Percentiles rank a stretch among this genome's conserved stretches.
Conservation (phyloP, 352 stramenopile species). For the Globisporangium paroecandrum region DNA sequence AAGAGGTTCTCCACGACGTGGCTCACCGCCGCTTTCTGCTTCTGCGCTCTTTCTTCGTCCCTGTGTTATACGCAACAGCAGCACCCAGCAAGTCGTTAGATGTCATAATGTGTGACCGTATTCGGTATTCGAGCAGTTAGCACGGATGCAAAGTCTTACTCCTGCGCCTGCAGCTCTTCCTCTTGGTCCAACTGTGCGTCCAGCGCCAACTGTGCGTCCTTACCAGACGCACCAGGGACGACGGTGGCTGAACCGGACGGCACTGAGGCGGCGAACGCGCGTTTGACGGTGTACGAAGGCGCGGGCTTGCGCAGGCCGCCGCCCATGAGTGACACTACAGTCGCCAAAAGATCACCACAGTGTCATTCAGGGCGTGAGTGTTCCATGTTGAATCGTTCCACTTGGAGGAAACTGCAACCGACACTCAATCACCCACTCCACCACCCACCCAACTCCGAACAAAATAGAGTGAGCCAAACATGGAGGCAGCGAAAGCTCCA, state of each 20-base stretch:
- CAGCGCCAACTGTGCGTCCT: slow-evolving; percentile 7
- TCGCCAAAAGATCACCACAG: neutral
- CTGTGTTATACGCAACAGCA: slow-evolving; percentile 20
- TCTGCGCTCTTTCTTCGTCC: slow-evolving; percentile 39
- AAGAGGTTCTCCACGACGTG: slow-evolving; percentile 81
- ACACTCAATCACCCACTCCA: neutral
- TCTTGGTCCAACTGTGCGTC: slow-evolving; percentile 53
- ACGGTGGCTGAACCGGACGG: slow-evolving; percentile 19
- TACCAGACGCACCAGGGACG: slow-evolving; percentile 6
- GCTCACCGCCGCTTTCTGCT: slow-evolving; percentile 48
- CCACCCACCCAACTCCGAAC: neutral
- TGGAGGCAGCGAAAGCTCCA: neutral
- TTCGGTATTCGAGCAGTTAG: neutral
- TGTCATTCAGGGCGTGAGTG: neutral
- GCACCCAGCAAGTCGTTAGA: neutral
- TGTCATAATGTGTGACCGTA: neutral
- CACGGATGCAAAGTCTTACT: slow-evolving; percentile 18
- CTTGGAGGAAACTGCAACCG: neutral
- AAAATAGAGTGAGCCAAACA: neutral
- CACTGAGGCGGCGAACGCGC: slow-evolving; percentile 18
- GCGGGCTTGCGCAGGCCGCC: slow-evolving; percentile 36
- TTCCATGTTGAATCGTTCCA: neutral
- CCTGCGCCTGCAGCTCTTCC: slow-evolving; percentile 57
- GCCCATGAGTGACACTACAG: slow-evolving; percentile 31
- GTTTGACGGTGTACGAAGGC: slow-evolving; percentile 23